Percentiles rank a stretch among this genome's conserved stretches.
phyloP scores from a whole-genome alignment of 1,284 basidiomycete species.

The Ceratobasidium sp. region DNA sequence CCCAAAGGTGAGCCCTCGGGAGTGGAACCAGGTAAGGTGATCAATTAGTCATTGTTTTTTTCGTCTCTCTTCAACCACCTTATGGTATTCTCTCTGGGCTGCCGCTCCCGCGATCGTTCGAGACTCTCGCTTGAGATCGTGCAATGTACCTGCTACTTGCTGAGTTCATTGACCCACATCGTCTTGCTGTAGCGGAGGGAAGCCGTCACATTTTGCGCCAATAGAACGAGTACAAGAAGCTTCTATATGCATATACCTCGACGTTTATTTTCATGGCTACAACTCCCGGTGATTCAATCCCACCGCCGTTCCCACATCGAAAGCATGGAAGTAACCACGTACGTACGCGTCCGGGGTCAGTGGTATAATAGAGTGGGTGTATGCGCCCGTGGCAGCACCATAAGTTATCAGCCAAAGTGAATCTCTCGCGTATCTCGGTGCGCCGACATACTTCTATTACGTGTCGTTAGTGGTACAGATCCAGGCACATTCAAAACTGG shows the following conservation, averaged over 20 bases:
- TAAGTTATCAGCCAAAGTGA: too few relatives aligned
- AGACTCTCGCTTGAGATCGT: conserved; percentile 17
- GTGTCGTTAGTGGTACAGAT: neutral
- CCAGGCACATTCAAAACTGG: neutral
- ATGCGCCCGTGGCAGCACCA: neutral
- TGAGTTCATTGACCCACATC: neutral
- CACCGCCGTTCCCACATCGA: neutral
- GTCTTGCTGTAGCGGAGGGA: neutral
- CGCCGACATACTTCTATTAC: neutral
- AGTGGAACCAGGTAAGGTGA: neutral
- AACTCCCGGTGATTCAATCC: neutral
- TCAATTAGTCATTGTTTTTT: too few relatives aligned
- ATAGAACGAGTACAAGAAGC: neutral
- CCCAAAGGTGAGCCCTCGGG: neutral
- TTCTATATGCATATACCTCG: conserved; percentile 2
- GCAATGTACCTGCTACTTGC: neutral
- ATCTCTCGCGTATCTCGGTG: neutral
- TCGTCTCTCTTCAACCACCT: too few relatives aligned
- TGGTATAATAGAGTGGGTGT: neutral
- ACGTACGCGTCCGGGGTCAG: neutral
- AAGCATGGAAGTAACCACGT: neutral
- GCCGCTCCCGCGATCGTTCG: neutral
- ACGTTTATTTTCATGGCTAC: neutral
- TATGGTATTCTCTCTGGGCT: neutral
- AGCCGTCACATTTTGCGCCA: neutral